phyloP scores from a whole-genome alignment of 2,329 filamentous ascomycete species.

The Alternaria triticina region DNA sequence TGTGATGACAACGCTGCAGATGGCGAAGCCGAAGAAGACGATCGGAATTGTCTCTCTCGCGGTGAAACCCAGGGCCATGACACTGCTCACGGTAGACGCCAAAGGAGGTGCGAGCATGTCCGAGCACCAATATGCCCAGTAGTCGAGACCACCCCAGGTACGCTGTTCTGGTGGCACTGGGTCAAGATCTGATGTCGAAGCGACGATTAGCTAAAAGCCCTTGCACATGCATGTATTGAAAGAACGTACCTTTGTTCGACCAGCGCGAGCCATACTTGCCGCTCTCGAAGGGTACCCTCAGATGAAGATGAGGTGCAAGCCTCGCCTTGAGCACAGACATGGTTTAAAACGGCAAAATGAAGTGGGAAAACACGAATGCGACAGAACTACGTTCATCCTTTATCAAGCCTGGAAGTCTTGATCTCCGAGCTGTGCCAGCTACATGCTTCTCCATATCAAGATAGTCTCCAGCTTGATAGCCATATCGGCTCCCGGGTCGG shows the following conservation, averaged over 20 bases:
- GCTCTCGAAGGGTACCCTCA: conserved; percentile 48
- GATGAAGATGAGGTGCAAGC: conserved; percentile 48
- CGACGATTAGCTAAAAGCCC: not conserved
- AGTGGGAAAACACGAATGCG: not conserved
- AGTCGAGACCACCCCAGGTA: conserved; percentile 55
- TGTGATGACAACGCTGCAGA: conserved; percentile 57
- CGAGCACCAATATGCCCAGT: conserved; percentile 58
- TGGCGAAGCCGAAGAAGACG: conserved; percentile 55
- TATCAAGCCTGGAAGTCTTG: not conserved
- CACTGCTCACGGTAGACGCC: conserved; percentile 48
- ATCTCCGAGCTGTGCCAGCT: not conserved
- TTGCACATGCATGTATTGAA: not conserved
- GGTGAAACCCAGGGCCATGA: conserved; percentile 55
- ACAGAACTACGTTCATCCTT: not conserved
- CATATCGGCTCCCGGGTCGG: not conserved
- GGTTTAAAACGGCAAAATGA: not conserved
- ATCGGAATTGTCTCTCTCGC: conserved; percentile 58
- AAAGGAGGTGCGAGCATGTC: conserved; percentile 55
- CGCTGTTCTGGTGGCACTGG: conserved; percentile 52
- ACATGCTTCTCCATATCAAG: not conserved
- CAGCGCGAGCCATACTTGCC: conserved; percentile 53
- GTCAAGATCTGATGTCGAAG: conserved; percentile 35
- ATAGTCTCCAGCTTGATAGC: not conserved
- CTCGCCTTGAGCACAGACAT: conserved; percentile 48
- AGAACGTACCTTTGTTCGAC: conserved; percentile 54